These are phyloP conservation scores for Fusarium vanettenii DNA, from an alignment of 2,329 filamentous ascomycete species.

Conservation along the genomic window DNA sequence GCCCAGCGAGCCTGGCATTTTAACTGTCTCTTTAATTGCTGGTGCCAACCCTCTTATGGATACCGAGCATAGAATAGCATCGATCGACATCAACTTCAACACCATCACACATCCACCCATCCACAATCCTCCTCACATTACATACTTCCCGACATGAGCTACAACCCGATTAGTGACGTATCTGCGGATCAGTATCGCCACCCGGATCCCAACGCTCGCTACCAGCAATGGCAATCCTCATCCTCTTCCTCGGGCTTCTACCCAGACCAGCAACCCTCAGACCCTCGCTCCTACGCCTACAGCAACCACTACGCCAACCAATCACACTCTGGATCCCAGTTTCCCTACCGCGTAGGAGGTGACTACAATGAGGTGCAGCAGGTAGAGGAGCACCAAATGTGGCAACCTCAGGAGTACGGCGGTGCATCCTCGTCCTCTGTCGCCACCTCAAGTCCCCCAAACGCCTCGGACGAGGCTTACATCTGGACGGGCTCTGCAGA, in stretches of 20 bases:
- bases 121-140: slow-evolving; percentile 6
- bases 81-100: slow-evolving; percentile 33
- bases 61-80: slow-evolving; percentile 23
- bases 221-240: slow-evolving; percentile 23
- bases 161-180: slow-evolving; percentile 29
- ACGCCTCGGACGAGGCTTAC: slow-evolving; percentile 34
- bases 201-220: slow-evolving; percentile 32
- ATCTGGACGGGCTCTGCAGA: slow-evolving; percentile 25
- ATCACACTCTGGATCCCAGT: slow-evolving; percentile 25
- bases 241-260: slow-evolving; percentile 27
- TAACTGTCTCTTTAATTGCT: slow-evolving; percentile 31
- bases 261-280: slow-evolving; percentile 21
- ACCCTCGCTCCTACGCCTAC: slow-evolving; percentile 31
- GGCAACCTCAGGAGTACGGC: slow-evolving; percentile 30
- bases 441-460: slow-evolving; percentile 36
- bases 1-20: too few relatives aligned
- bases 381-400: slow-evolving; percentile 32
- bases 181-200: slow-evolving; percentile 33
- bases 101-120: slow-evolving; percentile 28
- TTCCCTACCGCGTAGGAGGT: slow-evolving; percentile 22
- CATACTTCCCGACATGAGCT: slow-evolving; percentile 30
- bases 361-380: slow-evolving; percentile 25
- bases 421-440: slow-evolving; percentile 35
- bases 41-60: slow-evolving; percentile 37
- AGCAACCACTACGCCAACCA: slow-evolving; percentile 31